phyloP scores from a whole-genome alignment of 768 basidiomycete genomes.

The Guyanaporus albipodus region DNA sequence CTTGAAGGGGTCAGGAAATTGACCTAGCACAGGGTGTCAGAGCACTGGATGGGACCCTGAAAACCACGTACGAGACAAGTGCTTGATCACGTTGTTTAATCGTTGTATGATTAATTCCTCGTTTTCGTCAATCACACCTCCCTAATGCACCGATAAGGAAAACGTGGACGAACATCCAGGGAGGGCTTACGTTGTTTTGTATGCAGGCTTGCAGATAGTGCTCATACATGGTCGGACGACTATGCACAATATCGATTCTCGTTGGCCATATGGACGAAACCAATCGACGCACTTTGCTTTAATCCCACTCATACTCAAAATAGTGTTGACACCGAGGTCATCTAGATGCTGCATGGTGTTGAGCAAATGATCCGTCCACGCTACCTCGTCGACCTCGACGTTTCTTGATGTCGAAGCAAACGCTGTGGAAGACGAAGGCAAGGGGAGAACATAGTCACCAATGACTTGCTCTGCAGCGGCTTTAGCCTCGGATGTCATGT shows the following conservation, averaged over 20 bases:
- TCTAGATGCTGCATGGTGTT: constrained; percentile 67
- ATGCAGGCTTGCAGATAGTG: constrained; percentile 71
- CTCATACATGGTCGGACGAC: constrained; percentile 68
- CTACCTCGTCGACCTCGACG: constrained; percentile 66
- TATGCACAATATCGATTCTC: constrained; percentile 25
- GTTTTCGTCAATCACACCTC: constrained; percentile 84
- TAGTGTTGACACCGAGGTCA: constrained; percentile 49
- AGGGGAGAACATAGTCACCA: constrained; percentile 75
- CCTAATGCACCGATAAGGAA: constrained; percentile 43
- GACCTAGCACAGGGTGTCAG: constrained; percentile 31
- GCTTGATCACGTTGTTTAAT: constrained; percentile 52
- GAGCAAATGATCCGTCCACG: constrained; percentile 84
- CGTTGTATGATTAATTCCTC: constrained; percentile 58
- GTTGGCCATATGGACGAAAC: neutral
- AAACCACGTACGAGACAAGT: constrained; percentile 54
- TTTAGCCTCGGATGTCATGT: constrained; percentile 56
- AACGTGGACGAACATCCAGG: neutral
- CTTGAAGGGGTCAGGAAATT: constrained; percentile 67
- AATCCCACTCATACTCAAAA: constrained; percentile 62
- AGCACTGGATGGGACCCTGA: neutral
- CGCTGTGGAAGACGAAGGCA: constrained; percentile 46
- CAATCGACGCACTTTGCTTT: constrained; percentile 47
- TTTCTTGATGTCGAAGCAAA: constrained; percentile 42
- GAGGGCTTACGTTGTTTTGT: constrained; percentile 72
- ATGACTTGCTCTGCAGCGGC: constrained; percentile 62